Conservation (phyloP, 768 basidiomycete species). For the Lactifluus volemus region DNA sequence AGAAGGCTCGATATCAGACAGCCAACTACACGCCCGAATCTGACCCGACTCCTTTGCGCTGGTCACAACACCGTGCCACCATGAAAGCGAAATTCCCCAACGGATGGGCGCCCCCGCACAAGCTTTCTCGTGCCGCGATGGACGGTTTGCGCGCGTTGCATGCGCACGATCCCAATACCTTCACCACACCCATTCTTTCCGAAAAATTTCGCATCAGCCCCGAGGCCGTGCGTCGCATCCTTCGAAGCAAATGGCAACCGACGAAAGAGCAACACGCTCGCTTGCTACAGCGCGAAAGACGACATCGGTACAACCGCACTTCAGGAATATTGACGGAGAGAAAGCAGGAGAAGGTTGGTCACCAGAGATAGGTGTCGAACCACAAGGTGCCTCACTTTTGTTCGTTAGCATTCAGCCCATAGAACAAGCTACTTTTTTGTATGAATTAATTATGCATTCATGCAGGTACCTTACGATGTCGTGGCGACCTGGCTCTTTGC, state of each 20-base stretch:
- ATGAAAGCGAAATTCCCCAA: slow-evolving; percentile 30
- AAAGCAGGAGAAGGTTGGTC: neutral
- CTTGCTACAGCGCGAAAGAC: slow-evolving; percentile 26
- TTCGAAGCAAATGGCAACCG: slow-evolving; percentile 38
- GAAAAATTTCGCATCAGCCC: slow-evolving; percentile 40
- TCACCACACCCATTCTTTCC: slow-evolving; percentile 35
- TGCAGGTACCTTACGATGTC: neutral
- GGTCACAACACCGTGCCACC: slow-evolving; percentile 25
- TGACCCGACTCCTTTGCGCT: slow-evolving; percentile 23
- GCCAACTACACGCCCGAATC: slow-evolving; percentile 11
- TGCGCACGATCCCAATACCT: slow-evolving; percentile 33
- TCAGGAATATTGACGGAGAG: neutral
- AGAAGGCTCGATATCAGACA: slow-evolving; percentile 9
- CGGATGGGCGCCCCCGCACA: slow-evolving; percentile 45
- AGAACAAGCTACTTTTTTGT: neutral
- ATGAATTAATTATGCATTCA: neutral
- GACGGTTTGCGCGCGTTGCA: slow-evolving; percentile 38
- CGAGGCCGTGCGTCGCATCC: slow-evolving; percentile 44
- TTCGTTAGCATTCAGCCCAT: neutral
- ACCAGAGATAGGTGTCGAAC: neutral
- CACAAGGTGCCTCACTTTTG: neutral
- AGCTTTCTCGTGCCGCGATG: slow-evolving; percentile 46
- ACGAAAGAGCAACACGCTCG: slow-evolving; percentile 25
- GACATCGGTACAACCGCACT: slow-evolving; percentile 20
- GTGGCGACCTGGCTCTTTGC: neutral